Base-by-base conservation (phyloP, 75 land plant species). In the Isoetes taiwanensis region DNA sequence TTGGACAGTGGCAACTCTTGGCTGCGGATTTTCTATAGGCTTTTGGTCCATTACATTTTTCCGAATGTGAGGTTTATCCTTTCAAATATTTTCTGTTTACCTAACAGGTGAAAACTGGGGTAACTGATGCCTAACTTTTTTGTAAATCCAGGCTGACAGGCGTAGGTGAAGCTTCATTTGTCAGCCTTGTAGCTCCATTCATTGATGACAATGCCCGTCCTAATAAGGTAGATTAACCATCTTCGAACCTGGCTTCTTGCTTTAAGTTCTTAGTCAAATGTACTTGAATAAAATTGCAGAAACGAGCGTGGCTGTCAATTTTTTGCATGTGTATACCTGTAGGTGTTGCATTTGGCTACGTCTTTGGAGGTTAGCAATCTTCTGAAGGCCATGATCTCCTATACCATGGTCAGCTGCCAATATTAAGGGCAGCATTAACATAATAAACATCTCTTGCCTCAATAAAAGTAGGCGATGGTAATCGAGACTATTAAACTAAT, bases 311-410 rank as follows among this genome's bases (percentile, higher is more conserved):
- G 99, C 90, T 94, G 64, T 73, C 90, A 31, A 41, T 75, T 27
- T 94, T 94, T 70, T 94, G 84, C 80, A 88, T 89, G 99, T 94
- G 96, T 33, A 94, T 94, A 46, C 99, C 99, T 9, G 69, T 78
- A 59, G 99, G 99, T 35, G 40, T 75, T 41, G 99, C 99, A n/a
- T 29, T 89, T 39, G 99, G 99, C 54, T 94, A 94, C 66, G 83
- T 94, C 29, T 94, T 74, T 74, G 99, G 99, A 53, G 99, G 99
- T n/a, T n/a, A n/a, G n/a, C n/a, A n/a, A n/a, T n/a, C n/a, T n/a
- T n/a, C n/a, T n/a, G n/a, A n/a, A n/a, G n/a, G n/a, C n/a, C n/a
- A n/a, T n/a, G n/a, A n/a, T n/a, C n/a, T n/a, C n/a, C n/a, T n/a
- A n/a, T n/a, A n/a, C n/a, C n/a, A n/a, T n/a, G n/a, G n/a, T n/a